Conservation (phyloP, 306 rosid genomes). For the Malus fusca region DNA sequence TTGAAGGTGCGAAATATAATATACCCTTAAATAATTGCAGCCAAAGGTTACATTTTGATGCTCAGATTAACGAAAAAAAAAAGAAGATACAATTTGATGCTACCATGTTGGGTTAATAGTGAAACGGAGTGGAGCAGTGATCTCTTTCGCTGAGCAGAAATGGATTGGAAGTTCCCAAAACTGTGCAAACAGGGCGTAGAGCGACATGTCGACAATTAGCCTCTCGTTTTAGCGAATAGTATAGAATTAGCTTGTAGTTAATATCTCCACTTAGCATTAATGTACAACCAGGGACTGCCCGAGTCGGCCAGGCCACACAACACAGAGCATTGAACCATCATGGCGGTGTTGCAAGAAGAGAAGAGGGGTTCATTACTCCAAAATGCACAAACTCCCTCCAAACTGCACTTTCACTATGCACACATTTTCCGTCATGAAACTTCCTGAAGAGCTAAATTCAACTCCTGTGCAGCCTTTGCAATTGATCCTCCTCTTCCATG, state of each 20-base stretch:
- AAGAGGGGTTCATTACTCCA: constrained; percentile 37
- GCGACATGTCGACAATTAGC: constrained; percentile 17
- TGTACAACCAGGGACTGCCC: constrained; percentile 41
- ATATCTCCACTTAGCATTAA: constrained; percentile 31
- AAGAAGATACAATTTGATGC: neutral
- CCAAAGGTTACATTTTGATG: constrained; percentile 4
- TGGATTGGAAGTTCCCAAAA: constrained; percentile 21
- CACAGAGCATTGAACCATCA: constrained; percentile 24
- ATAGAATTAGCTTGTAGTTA: constrained; percentile 39
- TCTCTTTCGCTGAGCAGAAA: constrained; percentile 14
- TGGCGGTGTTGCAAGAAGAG: constrained; percentile 27
- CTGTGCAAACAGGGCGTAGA: constrained; percentile 36
- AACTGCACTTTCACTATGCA: constrained; percentile 17
- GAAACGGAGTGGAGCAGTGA: neutral
- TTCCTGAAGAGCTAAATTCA: constrained; percentile 78
- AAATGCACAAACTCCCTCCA: constrained; percentile 46
- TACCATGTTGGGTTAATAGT: constrained; percentile 14
- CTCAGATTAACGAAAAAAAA: too few species aligned
- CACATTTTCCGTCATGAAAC: constrained; percentile 37
- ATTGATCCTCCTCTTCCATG: constrained; percentile 89
- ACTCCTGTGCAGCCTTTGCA: constrained; percentile 85
- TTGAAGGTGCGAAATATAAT: too few species aligned
- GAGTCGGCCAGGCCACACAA: constrained; percentile 23
- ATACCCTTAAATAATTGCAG: neutral
- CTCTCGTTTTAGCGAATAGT: constrained; percentile 21